A percentile compares a stretch with the other conserved stretches of the same genome.
phyloP scores from a whole-genome alignment of 345 rosid species.

The Brassica cretica region DNA sequence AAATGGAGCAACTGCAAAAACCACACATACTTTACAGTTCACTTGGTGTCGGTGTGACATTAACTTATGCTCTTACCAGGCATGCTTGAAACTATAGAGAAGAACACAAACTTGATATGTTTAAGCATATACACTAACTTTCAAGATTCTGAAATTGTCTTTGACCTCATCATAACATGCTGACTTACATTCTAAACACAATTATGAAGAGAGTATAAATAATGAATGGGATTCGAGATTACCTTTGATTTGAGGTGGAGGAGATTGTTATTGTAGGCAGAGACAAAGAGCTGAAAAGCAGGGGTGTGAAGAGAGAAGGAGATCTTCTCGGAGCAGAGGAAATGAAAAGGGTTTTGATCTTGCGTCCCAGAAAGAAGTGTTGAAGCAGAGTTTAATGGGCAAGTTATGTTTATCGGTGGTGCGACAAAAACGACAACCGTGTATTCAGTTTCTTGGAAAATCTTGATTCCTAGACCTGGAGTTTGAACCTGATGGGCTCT shows the following conservation, averaged over 20 bases:
- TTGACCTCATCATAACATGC: neutral
- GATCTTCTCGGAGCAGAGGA: conserved; percentile 42
- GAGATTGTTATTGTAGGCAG: conserved; percentile 33
- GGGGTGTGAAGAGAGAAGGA: conserved; percentile 45
- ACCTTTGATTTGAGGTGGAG: conserved; percentile 47
- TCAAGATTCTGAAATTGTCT: neutral
- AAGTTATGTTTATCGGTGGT: conserved; percentile 21
- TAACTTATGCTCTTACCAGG: neutral
- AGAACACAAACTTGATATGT: neutral
- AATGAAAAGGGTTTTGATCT: conserved; percentile 39
- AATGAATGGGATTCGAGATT: neutral
- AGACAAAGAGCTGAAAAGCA: conserved; percentile 45
- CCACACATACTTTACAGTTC: neutral
- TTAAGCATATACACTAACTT: neutral
- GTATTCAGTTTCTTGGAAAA: conserved; percentile 1
- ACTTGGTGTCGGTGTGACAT: neutral
- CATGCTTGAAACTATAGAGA: neutral
- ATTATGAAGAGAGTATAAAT: neutral
- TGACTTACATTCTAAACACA: neutral
- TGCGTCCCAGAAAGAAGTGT: conserved; percentile 13
- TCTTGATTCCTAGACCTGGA: conserved; percentile 15
- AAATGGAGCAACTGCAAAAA: conserved; percentile 3
- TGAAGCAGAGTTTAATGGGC: conserved; percentile 37
- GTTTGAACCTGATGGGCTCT: conserved; percentile 1
- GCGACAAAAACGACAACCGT: conserved; percentile 42